phyloP scores from a whole-genome alignment of 371 early-diverging fungal species.

The Mucor piriformis region DNA sequence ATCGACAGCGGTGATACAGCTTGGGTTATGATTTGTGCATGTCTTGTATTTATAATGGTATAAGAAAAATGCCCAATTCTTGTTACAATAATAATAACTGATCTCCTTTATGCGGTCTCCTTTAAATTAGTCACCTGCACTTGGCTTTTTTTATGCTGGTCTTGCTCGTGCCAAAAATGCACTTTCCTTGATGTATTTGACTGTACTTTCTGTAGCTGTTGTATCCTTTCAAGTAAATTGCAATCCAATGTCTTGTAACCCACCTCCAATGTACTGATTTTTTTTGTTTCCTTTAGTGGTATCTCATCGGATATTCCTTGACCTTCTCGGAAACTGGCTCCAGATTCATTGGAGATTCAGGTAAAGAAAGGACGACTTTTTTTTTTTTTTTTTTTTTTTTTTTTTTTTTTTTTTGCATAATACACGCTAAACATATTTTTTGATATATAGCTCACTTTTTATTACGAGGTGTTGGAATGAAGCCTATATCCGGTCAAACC shows the following conservation, averaged over 20 bases:
- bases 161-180: conserved; percentile 82
- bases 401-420: not conserved
- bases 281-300: conserved; percentile 60
- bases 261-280: not conserved
- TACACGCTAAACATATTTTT: not conserved
- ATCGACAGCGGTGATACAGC: conserved; percentile 70
- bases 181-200: conserved; percentile 79
- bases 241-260: too few relatives aligned
- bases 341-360: conserved; percentile 78
- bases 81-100: not conserved
- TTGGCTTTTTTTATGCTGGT: conserved; percentile 86
- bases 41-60: conserved; percentile 54
- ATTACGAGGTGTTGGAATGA: conserved; percentile 43
- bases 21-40: conserved; percentile 63
- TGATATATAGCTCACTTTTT: conserved; percentile 38
- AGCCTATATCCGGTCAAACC: conserved; percentile 47
- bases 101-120: not conserved
- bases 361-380: conserved; percentile 20
- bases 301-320: conserved; percentile 84
- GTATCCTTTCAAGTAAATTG: conserved; percentile 71
- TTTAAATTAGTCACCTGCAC: conserved; percentile 62
- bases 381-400: not conserved
- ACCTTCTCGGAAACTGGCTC: conserved; percentile 74
- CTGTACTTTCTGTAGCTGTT: conserved; percentile 76
- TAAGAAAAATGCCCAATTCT: not conserved